Conservation (phyloP, 225 moss, liverwort and hornwort species). For the Rhytidiadelphus loreus region DNA sequence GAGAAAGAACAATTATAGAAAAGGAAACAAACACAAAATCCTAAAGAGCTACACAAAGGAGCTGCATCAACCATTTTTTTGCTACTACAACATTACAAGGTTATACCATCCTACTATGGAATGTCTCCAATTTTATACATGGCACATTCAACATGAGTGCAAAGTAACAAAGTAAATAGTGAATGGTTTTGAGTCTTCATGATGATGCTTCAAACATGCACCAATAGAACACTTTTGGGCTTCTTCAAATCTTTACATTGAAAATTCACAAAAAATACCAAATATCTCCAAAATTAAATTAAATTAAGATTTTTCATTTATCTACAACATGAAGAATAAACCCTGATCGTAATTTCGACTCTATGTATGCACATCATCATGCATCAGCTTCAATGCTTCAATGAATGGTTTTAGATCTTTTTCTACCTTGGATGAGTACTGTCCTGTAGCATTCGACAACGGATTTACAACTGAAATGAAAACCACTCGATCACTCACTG, state of each 20-base stretch:
- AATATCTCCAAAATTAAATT: no score
- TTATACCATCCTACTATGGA: background rate
- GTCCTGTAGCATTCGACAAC: no score
- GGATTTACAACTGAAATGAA: background rate
- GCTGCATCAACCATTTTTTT: no score
- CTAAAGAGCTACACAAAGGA: no score
- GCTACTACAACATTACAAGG: fast-evolving
- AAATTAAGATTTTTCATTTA: background rate
- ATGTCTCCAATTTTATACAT: background rate
- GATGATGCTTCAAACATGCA: background rate
- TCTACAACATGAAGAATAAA: background rate
- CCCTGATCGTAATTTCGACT: background rate
- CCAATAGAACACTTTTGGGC: background rate
- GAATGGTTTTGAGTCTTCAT: background rate
- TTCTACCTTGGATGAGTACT: no score
- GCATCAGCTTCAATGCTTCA: no score
- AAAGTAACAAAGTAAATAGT: background rate
- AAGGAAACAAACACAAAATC: no score
- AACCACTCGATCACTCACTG: no score
- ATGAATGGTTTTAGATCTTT: background rate
- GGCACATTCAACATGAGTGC: background rate
- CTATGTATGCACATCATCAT: background rate
- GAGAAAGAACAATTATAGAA: no score
- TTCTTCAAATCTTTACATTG: background rate
- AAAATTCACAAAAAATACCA: no score